Percentiles rank a stretch among this genome's conserved stretches.
phyloP scores from a whole-genome alignment of 2,329 filamentous ascomycete genomes.

The Uncinocarpus reesii region DNA sequence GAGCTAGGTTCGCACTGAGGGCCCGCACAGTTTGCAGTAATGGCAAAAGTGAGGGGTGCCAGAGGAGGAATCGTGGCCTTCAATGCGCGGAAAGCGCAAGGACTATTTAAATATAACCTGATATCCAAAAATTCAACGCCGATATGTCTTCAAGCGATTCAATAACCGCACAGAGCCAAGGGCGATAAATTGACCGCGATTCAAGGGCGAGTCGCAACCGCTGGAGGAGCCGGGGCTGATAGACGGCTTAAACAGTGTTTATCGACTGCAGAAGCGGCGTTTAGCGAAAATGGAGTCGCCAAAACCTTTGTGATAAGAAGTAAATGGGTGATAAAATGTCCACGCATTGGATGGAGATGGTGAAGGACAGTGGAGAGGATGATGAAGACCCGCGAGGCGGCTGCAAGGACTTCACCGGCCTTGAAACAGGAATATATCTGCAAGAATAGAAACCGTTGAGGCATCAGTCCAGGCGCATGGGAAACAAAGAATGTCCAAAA shows the following conservation, averaged over 20 bases:
- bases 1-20: not conserved
- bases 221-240: not conserved
- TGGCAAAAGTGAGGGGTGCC: constrained; percentile 6
- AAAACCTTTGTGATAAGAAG: not conserved
- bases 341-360: not conserved
- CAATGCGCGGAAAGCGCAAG: not conserved
- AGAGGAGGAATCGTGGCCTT: not conserved
- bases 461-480: constrained; percentile 8
- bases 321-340: constrained; percentile 1
- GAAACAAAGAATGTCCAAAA: constrained; percentile 12
- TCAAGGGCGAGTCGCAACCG: not conserved
- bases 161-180: not conserved
- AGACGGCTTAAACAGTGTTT: not conserved
- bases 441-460: constrained; percentile 11
- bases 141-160: not conserved
- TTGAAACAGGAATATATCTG: constrained; percentile 12
- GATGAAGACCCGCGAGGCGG: not conserved
- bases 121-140: not conserved
- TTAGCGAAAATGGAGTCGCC: not conserved
- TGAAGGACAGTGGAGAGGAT: constrained; percentile 7
- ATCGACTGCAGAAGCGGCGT: not conserved
- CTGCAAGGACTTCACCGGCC: constrained; percentile 4
- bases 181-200: not conserved
- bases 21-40: constrained; percentile 11
- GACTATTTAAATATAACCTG: constrained; percentile 1